Evolutionary conservation across 352 stramenopile species (phyloP), one percentile per base, ranked within the genome.

Genomic region (Blastocystis sp.): DNA sequence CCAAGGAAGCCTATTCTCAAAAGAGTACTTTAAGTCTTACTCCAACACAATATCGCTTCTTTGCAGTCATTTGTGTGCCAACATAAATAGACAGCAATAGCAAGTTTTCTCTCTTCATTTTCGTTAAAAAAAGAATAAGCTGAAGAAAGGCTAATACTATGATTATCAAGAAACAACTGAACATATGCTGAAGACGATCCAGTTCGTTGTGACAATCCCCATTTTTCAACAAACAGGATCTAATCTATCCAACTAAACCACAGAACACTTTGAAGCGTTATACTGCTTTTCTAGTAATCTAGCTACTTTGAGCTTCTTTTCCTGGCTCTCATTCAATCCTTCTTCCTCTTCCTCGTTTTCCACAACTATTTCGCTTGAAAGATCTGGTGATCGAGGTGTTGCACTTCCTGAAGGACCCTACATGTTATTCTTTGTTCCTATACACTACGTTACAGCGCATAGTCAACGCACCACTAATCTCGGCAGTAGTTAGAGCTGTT

Each of bases 51-150:
- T 56, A 80, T 4, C 9, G 14, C 16, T 27, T 42, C 42, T 63
- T 59, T 9, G 39, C 46, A 29, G 57, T 56, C 19, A 80, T 14
- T 35, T 63, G 14, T 39, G 69, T 35, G 9, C 32, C 42, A 29
- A 27, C 9, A 80, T 80, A 80, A n/a, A 80, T 54, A 37, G 32
- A 80, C n/a, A 80, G 7, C 19, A 80, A 63, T 7, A 80, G 16
- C 35, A 80, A 52, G 46, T 80, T 80, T 6, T 80, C 69, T n/a
- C 69, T 46, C n/a, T 80, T 80, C 69, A 80, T 80, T 16, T 37
- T 37, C 7, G 16, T 37, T 9, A 24, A 73, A 73, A 73, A 42
- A 46, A 46, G 2, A 9, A 46, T 46, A 46, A 46, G 39, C 39
- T 46, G 39, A 46, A 46, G 39, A 46, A 46, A 9, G 9, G 9